A percentile compares a stretch with the other conserved stretches of the same genome.
Conservation (phyloP, 164 flowering plant genomes). For the Vitis amurensis region DNA sequence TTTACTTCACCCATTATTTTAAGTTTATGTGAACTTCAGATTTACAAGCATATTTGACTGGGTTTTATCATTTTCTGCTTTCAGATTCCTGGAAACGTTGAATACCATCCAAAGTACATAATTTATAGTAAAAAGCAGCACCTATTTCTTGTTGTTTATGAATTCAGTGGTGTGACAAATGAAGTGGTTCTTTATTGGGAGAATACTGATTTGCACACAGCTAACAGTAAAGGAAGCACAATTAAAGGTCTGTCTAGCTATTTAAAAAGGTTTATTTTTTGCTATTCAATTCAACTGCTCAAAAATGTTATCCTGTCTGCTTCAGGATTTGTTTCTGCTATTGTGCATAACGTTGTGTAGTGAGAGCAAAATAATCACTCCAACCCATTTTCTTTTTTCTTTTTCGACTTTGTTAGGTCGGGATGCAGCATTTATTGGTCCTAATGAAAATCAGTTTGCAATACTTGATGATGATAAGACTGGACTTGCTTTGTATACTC, state of each 20-base stretch:
- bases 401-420: conserved; percentile 47
- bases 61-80: conserved; percentile 17
- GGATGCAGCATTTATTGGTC: conserved; percentile 95
- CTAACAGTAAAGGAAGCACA: conserved; percentile 69
- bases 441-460: conserved; percentile 83
- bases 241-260: conserved; percentile 60
- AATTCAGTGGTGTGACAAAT: conserved; percentile 68
- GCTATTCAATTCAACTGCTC: no score
- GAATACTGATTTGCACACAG: conserved; percentile 60
- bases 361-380: background rate
- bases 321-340: no score
- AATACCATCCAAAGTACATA: conserved; percentile 60
- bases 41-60: background rate
- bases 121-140: conserved; percentile 79
- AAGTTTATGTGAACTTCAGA: background rate
- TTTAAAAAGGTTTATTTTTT: conserved; percentile 5
- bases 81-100: conserved; percentile 86
- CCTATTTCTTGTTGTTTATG: conserved; percentile 83
- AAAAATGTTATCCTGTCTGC: no score
- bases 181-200: conserved; percentile 94
- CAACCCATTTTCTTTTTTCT: background rate
- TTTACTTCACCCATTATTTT: background rate
- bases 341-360: background rate
- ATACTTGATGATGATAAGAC: conserved; percentile 91
- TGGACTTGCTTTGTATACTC: conserved; percentile 64